Evolutionary conservation across 2,329 filamentous ascomycete species (phyloP), one percentile per base, ranked within the genome.

Genomic region (Torrubiellomyces zombiae): DNA sequence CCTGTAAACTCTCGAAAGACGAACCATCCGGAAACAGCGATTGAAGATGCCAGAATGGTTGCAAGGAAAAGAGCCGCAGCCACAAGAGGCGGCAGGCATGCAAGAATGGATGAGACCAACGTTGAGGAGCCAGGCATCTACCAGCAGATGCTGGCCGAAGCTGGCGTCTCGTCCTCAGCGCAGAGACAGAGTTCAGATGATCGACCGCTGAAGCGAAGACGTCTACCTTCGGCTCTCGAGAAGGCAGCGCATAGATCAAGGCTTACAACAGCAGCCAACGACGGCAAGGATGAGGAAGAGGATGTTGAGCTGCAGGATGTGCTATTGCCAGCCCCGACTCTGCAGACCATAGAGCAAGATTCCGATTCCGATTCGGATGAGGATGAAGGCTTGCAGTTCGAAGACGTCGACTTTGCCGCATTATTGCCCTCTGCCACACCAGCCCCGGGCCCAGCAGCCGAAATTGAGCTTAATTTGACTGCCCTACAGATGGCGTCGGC

Each of bases 401-500:
- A 67, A 27, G 56, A 67, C 22, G 47, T 67, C 10, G 50, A 59
- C 19, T 53, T 67, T 23, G 43, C 45, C 3, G 33, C 39, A 3
- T 26, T 37, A n/a, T 30, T 45, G 5, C 29, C 36, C 24, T 31
- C 44, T 23, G 23, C 34, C 6, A 37, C 28, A 6, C 23, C 39
- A 1, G 26, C 33, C 3, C 23, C 37, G 2, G 38, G 47, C 14
- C 33, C 40, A 13, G 37, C 47, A 4, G 42, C 46, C 20, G 51
- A 53, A 7, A 39, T 71, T 3, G 59, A 60, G 29, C 55, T 72
- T 22, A 63, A 71, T 33, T 46, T 71, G 2, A 59, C 61, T 3
- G 53, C 54, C 3, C 58, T 63, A 16, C 43, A 52, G 34, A 38
- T 47, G 3, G 45, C 48, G 3, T 36, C 38, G 20, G 36, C 44